Evolutionary conservation across 805 yeast species (phyloP), one percentile per base, ranked within the genome.

Genomic region (Wickerhamiella brachini): DNA sequence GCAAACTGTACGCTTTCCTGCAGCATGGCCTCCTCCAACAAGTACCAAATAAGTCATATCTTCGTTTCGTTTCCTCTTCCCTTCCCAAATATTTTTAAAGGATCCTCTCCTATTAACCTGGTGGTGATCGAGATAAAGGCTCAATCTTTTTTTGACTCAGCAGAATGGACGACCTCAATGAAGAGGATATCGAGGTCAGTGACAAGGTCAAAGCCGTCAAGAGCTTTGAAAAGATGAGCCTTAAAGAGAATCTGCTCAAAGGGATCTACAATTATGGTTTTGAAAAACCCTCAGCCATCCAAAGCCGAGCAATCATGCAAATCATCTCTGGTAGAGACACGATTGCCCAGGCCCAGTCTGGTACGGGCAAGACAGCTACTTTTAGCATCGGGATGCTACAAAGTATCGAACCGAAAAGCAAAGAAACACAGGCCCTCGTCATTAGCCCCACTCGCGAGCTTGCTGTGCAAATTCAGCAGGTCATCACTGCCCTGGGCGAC

Each of bases 331-430:
- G 89, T 44, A 69, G 81, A 61, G 90, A 83, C 62, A 73, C 77
- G 0, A 74, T 93, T 57, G 98, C 98, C 54, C 98, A 93, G 73
- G 97, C 98, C 53, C 98, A 93, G 72, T 87, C 96, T 38, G 98
- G 98, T 71, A 93, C 98, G 48, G 98, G 98, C 71, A 93, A 93
- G 74, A 93, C 98, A 26, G 98, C 97, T 57, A 93, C 98, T 47
- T 93, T 93, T 75, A 78, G 97, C 57, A 90, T 93, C 59, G 90
- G 95, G 23, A 85, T 88, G 75, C 73, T 93, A 57, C 95, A 93
- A 70, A 85, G 79, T 56, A 77, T 93, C 51, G 95, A 90, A 60
- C 73, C 81, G 52, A 77, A 75, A 56, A 71, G 78, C 56, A 76
- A 80, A 64, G 85, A 84, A 56, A 76, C 87, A 54, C 97, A 93